Evolutionary conservation across 1,284 basidiomycete genomes (phyloP).

Genomic region (Pyrrhoderma noxium): DNA sequence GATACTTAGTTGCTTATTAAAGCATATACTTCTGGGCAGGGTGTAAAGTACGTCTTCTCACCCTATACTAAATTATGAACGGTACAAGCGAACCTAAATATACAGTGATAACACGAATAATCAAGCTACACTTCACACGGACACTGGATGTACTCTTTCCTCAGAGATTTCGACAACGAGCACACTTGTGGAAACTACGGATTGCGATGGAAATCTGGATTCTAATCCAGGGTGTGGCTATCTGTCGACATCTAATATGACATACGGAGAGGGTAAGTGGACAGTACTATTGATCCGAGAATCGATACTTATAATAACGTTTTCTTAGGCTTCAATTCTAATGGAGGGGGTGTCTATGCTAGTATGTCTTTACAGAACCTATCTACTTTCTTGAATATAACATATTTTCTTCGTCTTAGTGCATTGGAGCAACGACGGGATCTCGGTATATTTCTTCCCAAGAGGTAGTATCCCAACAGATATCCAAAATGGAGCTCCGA

Average conservation of each 20-base stretch:
- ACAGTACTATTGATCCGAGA: too few relatives aligned
- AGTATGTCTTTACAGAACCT: conserved; percentile 39
- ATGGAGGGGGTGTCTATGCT: conserved; percentile 75
- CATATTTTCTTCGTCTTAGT: conserved; percentile 32
- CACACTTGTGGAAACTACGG: conserved; percentile 54
- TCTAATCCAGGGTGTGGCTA: conserved; percentile 67
- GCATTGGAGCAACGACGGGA: conserved; percentile 67
- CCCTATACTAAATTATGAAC: not conserved
- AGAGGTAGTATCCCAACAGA: conserved; percentile 67
- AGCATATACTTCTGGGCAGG: not conserved
- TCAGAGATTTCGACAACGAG: conserved; percentile 37
- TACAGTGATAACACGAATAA: conserved; percentile 66
- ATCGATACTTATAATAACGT: too few relatives aligned
- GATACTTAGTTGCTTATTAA: conserved; percentile 15
- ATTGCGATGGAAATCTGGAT: conserved; percentile 61
- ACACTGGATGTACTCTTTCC: conserved; percentile 59
- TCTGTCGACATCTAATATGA: conserved; percentile 31
- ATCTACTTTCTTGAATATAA: not conserved
- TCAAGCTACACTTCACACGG: conserved; percentile 76
- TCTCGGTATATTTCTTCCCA: conserved; percentile 78
- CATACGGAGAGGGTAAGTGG: conserved; percentile 6
- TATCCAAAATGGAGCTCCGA: conserved; percentile 57
- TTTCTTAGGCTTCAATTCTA: conserved; percentile 46
- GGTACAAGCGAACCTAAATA: too few relatives aligned
- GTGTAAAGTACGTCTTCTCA: not conserved